Percentiles rank a stretch among this genome's conserved stretches.
Conservation (phyloP, 345 rosid species). For the Populus alba region DNA sequence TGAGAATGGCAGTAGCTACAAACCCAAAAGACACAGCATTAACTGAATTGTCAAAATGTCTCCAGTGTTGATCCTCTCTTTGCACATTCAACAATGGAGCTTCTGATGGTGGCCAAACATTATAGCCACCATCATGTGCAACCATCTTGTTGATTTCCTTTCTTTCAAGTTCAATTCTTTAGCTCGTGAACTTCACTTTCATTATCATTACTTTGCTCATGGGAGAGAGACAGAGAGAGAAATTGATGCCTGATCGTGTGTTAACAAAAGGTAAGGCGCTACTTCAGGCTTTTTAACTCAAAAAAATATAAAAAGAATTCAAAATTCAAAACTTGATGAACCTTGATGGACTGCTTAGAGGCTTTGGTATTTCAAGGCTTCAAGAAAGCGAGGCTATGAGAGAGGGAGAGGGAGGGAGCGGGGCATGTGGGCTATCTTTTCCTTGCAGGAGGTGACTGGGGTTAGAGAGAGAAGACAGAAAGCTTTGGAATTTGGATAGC, state of each 20-base stretch:
- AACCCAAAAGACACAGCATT: conserved; percentile 86
- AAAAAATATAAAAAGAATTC: neutral
- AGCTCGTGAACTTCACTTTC: neutral
- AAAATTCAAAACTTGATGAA: conserved; percentile 11
- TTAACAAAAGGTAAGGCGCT: conserved; percentile 19
- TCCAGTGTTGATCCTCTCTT: conserved; percentile 54
- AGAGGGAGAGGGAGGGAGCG: too few species aligned
- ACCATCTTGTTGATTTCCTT: conserved; percentile 19
- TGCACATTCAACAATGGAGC: conserved; percentile 53
- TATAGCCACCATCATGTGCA: conserved; percentile 20
- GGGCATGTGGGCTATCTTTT: conserved; percentile 25
- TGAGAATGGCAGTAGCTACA: conserved; percentile 79
- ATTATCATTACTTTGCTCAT: conserved; percentile 24
- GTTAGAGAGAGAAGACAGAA: conserved; percentile 4
- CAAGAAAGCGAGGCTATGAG: conserved; percentile 9
- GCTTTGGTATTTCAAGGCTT: conserved; percentile 8
- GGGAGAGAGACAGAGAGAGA: neutral
- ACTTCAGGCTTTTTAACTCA: conserved; percentile 20
- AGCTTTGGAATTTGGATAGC: conserved; percentile 39
- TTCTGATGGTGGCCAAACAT: conserved; percentile 64
- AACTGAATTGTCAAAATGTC: conserved; percentile 64
- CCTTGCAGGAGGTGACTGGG: conserved; percentile 20
- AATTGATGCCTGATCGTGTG: neutral
- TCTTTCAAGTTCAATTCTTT: neutral
- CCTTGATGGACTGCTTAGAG: conserved; percentile 13